These are phyloP conservation scores for Microbotryomycetes sp. DNA, from an alignment of 1,284 basidiomycete species.

Conservation along the genomic window DNA sequence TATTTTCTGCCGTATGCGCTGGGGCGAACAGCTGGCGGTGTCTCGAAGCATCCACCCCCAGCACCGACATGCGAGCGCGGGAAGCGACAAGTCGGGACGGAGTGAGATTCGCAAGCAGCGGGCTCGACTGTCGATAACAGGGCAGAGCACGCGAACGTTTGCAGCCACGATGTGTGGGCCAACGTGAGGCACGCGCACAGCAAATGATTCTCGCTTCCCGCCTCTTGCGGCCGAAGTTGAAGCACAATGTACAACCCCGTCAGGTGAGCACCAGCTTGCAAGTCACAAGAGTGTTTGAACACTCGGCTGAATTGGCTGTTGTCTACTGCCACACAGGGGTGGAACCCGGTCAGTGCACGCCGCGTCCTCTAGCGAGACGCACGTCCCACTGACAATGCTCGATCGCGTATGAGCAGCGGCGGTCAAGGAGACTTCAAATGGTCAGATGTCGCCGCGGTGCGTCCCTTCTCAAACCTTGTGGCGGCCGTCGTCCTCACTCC, in stretches of 20 bases:
- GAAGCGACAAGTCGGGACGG: not conserved
- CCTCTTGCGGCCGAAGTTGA: no score
- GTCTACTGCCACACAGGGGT: not conserved
- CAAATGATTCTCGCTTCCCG: no score
- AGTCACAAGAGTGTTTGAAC: not conserved
- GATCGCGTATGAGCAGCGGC: no score
- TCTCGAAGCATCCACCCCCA: not conserved
- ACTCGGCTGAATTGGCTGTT: no score
- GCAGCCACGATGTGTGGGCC: no score
- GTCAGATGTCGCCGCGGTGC: slow-evolving; percentile 19
- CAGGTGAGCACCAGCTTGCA: not conserved
- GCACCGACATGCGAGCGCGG: not conserved
- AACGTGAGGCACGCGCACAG: no score
- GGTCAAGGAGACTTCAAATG: slow-evolving; percentile 34
- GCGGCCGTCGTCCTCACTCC: not conserved
- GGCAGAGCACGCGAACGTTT: not conserved
- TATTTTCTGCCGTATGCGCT: not conserved
- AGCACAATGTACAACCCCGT: slow-evolving; percentile 1
- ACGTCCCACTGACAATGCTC: not conserved
- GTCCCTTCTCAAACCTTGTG: not conserved
- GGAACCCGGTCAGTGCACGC: not conserved
- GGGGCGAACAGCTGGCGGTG: not conserved
- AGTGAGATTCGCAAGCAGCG: not conserved
- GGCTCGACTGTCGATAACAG: not conserved
- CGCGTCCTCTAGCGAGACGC: no score